phyloP scores from a whole-genome alignment of 106 monocot species.

The Gastrodia elata region DNA sequence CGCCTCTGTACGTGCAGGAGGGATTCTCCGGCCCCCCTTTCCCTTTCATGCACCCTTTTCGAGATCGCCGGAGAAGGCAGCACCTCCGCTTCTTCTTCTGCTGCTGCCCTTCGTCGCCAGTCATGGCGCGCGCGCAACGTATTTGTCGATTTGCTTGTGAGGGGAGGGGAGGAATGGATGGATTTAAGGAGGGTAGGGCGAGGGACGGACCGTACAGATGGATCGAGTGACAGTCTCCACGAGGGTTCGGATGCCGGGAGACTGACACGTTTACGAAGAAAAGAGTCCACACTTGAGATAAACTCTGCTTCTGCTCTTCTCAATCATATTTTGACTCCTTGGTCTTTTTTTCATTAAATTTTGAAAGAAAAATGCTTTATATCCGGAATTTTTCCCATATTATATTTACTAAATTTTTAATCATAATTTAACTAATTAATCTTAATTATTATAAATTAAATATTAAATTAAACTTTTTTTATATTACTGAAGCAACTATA shows the following conservation, averaged over 20 bases:
- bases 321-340: too few species aligned
- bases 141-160: neutral
- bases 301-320: too few species aligned
- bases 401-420: too few species aligned
- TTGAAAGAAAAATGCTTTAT: too few species aligned
- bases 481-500: too few species aligned
- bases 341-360: too few species aligned
- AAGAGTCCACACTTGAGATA: too few species aligned
- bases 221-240: neutral
- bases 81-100: neutral
- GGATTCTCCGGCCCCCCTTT: constrained; percentile 55
- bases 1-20: constrained; percentile 34
- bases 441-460: too few species aligned
- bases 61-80: constrained; percentile 18
- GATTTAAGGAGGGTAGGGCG: neutral
- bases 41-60: constrained; percentile 45
- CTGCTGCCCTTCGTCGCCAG: too few species aligned
- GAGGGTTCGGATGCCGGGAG: neutral
- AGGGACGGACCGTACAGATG: neutral
- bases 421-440: too few species aligned
- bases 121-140: neutral
- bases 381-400: too few species aligned
- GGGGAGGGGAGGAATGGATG: neutral
- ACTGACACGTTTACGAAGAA: neutral
- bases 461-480: too few species aligned